These are phyloP conservation scores for Cyclotella choctawhatcheeana DNA, from an alignment of 108 stramenopile genomes.

Conservation along the genomic window DNA sequence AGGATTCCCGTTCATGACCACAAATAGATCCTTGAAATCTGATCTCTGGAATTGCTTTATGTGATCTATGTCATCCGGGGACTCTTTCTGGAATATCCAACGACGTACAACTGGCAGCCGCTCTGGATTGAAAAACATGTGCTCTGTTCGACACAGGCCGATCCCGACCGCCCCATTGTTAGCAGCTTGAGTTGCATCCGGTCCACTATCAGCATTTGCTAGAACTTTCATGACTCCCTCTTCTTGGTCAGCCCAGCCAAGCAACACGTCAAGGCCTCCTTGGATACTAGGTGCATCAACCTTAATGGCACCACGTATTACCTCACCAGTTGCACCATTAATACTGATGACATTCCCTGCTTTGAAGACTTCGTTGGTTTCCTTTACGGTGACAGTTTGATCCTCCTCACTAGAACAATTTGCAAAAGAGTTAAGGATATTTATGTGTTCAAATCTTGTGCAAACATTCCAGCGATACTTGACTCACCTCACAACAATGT, in stretches of 20 bases:
- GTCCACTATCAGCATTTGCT: slow-evolving; percentile 86
- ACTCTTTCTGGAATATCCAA: slow-evolving; percentile 80
- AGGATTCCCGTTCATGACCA: slow-evolving; percentile 73
- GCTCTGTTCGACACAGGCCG: slow-evolving; percentile 87
- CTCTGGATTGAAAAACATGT: slow-evolving; percentile 86
- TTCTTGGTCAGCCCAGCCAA: slow-evolving; percentile 71
- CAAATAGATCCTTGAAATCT: slow-evolving; percentile 71
- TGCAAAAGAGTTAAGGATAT: too few relatives aligned
- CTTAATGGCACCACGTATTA: slow-evolving; percentile 55
- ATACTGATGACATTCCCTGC: slow-evolving; percentile 78
- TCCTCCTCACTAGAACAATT: slow-evolving; percentile 35
- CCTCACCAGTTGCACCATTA: slow-evolving; percentile 86
- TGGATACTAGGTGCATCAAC: slow-evolving; percentile 52
- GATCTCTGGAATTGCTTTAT: slow-evolving; percentile 68
- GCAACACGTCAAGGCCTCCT: slow-evolving; percentile 60
- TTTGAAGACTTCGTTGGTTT: slow-evolving; percentile 61
- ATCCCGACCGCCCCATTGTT: slow-evolving; percentile 82
- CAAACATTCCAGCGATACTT: background rate
- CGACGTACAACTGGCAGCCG: slow-evolving; percentile 75
- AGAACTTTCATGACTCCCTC: slow-evolving; percentile 69
- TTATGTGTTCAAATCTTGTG: background rate
- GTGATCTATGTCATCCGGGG: slow-evolving; percentile 59
- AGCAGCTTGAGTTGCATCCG: slow-evolving; percentile 75
- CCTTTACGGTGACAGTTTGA: slow-evolving; percentile 63
- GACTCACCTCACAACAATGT: slow-evolving; percentile 55